Evolutionary conservation across 768 basidiomycete genomes (phyloP), one percentile per base, ranked within the genome.

Genomic region (Galerina sulciceps): DNA sequence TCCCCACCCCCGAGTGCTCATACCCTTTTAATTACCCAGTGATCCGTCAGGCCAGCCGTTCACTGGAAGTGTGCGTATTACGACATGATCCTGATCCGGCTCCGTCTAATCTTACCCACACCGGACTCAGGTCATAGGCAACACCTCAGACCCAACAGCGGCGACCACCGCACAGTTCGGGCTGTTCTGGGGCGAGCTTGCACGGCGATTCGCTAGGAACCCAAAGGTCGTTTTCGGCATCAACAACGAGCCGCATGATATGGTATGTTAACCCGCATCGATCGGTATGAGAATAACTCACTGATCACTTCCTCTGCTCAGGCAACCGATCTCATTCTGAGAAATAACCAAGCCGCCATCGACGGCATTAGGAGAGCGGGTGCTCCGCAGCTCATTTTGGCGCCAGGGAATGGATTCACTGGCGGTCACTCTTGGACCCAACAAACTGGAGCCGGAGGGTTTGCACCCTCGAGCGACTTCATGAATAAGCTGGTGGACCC

Each of bases 231-330:
- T 81, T n/a, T 81, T 81, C 61, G 78, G 79, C 3, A 75, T 80
- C 42, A 79, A 79, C 65, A 81, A 81, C 62, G 79, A 81, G 54
- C 79, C 80, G 4, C 79, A 81, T 49, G 72, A 75, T 49, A 77
- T 81, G 77, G 79, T 79, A 48, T 4, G 59, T 40, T 18, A 3
- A 34, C 13, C 13, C 14, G 22, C n/a, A 18, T 8, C 31, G 15
- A 15, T 18, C 40, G 1, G 13, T 10, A 18, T 2, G 8, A 4
- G 13, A 20, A 31, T 1, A 14, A 42, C n/a, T 8, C 6, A 15
- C 14, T 17, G 9, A n/a, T 23, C 40, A 20, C 42, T 44, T 14
- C 14, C 23, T 36, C 48, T 15, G 18, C 14, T 43, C 22, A 79
- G 78, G 68, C 76, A 9, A 81, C 80, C 4, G 63, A 76, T 14